Base-by-base conservation (phyloP, 2,329 filamentous ascomycete species). In the Trichoderma brevicompactum region DNA sequence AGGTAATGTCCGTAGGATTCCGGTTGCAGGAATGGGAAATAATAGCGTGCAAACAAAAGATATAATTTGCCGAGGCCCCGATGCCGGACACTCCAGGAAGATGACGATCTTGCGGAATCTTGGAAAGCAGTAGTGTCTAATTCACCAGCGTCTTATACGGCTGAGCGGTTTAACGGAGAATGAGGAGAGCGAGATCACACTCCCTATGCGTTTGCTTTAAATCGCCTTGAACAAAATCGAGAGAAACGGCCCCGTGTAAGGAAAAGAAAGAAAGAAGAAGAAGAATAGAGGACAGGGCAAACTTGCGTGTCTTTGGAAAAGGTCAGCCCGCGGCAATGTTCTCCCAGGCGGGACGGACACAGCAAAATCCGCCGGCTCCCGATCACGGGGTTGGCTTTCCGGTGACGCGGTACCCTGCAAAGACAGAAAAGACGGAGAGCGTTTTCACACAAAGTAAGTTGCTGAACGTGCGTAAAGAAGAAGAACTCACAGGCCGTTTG, bases 301-400 rank as follows among this genome's bases (percentile, higher is more conserved):
- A 53, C 38, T 53, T 34, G 17, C 13, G 49, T 23, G 48, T 50
- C 59, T 17, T 13, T 28, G 15, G 19, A 36, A 10, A 34, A 53
- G 50, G 2, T 12, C 23, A 40, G 59, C 40, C 41, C 40, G 49
- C 15, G 59, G 38, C 59, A 38, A 36, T 38, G 49, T 43, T 17
- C 34, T 46, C 54, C 54, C 43, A 48, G 55, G 17, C 59, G 40
- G 59, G 17, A 63, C 44, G 23, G 17, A 54, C 28, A 36, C 49
- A 43, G 59, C 40, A 44, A 36, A 43, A 53, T 44, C 40, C 41
- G 32, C 49, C n/a, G 38, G 15, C 17, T n/a, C 59, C 40, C 59
- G 38, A 52, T 65, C 62, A 65, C 62, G 44, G 53, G 46, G 13
- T 8, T 34, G 46, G 13, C 9, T 34, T 36, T 28, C 13, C 23